A percentile compares a stretch with the other conserved stretches of the same genome.
phyloP scores from a whole-genome alignment of 2,329 filamentous ascomycete species.

The Colletotrichum sp. region DNA sequence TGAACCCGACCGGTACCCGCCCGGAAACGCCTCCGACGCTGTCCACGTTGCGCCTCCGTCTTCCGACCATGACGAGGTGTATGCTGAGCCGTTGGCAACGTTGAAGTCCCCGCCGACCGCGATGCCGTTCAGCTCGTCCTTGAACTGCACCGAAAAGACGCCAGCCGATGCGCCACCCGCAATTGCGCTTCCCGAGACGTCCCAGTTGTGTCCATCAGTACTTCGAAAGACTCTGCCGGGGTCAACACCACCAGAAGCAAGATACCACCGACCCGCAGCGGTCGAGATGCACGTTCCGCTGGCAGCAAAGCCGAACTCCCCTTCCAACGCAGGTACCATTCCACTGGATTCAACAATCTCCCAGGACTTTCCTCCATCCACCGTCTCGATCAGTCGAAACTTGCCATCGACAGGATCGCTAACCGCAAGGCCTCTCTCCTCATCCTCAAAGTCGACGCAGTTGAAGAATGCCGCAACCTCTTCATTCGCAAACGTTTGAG shows the following conservation, averaged over 20 bases:
- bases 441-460: conserved; percentile 33
- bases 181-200: conserved; percentile 28
- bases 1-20: conserved; percentile 34
- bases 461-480: conserved; percentile 36
- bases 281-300: conserved; percentile 37
- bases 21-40: conserved; percentile 27
- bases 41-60: conserved; percentile 34
- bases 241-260: conserved; percentile 30
- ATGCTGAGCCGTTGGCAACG: conserved; percentile 21
- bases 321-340: conserved; percentile 29
- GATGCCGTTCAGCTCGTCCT: conserved; percentile 28
- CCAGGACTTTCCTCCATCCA: conserved; percentile 32
- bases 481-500: conserved; percentile 28
- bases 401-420: conserved; percentile 37
- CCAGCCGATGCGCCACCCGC: conserved; percentile 30
- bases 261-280: conserved; percentile 30
- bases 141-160: conserved; percentile 37
- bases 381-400: conserved; percentile 35
- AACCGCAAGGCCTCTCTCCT: conserved; percentile 30
- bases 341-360: conserved; percentile 24
- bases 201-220: conserved; percentile 29
- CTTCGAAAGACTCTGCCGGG: conserved; percentile 33
- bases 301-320: conserved; percentile 35
- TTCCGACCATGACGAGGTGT: conserved; percentile 32
- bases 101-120: conserved; percentile 36